Evolutionary conservation across 208 protist species (phyloP), one percentile per base, ranked within the genome.

Genomic region (Acanthamoeba quina): DNA sequence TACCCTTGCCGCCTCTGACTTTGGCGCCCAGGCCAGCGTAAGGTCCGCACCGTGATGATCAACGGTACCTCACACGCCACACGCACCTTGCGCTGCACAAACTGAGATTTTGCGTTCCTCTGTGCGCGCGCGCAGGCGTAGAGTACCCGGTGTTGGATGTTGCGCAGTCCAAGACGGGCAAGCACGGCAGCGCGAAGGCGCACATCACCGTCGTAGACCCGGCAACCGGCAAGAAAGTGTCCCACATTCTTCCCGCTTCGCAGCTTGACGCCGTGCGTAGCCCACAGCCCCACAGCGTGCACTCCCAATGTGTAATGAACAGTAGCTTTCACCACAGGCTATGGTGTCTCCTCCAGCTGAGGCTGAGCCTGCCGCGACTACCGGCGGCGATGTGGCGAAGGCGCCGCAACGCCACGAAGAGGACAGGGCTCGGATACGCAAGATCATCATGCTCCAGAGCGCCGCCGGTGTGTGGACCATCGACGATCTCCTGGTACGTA

Each of bases 161-260:
- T 10, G 72, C 72, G 44, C 15, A 37, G 7, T 80, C 72, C 13
- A 80, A 80, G 72, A 80, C 72, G 5, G 72, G 72, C 11, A 80
- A 80, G 44, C 72, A 80, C 24, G 72, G 72, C 37, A 80, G 72
- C 72, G 72, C 72, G 37, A 80, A 80, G 37, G 44, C 72, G 44
- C 44, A 54, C 72, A 4, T 80, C 11, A 80, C 72, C 19, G 72
- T 26, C 37, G 54, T 80, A 9, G 72, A 80, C 7, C 72, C 72
- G 44, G n/a, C 26, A 3, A 80, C 72, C 3, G 72, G 72, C 72
- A 49, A 26, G 21, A 80, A 29, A 52, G 44, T 52, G 0, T 5
- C 15, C 13, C 72, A 80, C 44, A 26, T 80, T 0, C 72, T 80
- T 15, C 72, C 72, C 5, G 72, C 72, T 0, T 54, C 41, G 3